Base-by-base conservation (phyloP, 352 stramenopile genomes). In the Thalassiosira sp. region DNA sequence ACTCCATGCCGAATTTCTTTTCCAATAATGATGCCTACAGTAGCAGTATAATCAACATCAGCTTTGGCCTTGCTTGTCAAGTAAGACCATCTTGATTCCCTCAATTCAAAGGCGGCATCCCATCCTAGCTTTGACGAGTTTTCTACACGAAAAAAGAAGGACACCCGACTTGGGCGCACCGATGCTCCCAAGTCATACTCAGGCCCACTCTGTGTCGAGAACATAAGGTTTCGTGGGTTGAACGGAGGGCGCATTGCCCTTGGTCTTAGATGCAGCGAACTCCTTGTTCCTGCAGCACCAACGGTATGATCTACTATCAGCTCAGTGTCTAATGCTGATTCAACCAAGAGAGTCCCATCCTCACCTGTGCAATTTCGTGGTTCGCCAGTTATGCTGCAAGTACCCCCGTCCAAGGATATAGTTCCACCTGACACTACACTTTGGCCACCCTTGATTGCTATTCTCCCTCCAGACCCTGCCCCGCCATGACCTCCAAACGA, bases 381-480 rank as follows among this genome's bases (percentile, higher is more conserved):
- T n/a, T n/a, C n/a, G n/a, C n/a, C n/a, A 20, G 10, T 10, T 25
- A 11, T 33, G 43, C 16, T 76, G 35, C 71, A 81, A 59, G 40
- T 67, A 3, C 77, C 77, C 45, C 77, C 77, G 59, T 66, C 25
- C 16, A 79, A 56, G 20, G 25, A 48, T 42, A 79, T 16, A 51
- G n/a, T 57, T 15, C 70, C 37, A 11, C 45, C 33, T 11, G 69
- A 11, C 13, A 75, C 45, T 0, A 86, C 69, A 52, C 65, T 79
- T 61, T 81, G 25, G 2, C 83, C 90, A 69, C n/a, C n/a, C n/a
- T 78, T 94, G n/a, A 94, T 43, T 0, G 85, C 82, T 0, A 95
- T 84, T 52, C 89, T 69, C 2, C 91, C 90, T 42, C 91, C 91
- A 31, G 81, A 83, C 25, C 89, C 89, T 20, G 84, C 91, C 10